A percentile compares a stretch with the other conserved stretches of the same genome.
Conservation (phyloP, 2,329 filamentous ascomycete genomes). For the Sporothrix curviconia region DNA sequence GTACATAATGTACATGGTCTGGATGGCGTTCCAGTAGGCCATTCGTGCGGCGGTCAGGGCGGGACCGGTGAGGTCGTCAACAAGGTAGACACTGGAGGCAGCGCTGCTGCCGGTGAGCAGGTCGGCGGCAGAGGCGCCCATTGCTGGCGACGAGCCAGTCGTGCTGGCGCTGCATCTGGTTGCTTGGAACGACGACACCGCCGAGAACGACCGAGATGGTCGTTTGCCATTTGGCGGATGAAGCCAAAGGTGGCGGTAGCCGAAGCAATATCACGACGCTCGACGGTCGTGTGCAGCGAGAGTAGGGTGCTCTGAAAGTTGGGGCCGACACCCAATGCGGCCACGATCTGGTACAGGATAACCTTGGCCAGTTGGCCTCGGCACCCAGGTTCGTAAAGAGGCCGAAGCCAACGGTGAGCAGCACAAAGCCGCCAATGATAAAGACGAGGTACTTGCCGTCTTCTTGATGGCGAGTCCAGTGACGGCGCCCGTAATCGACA, state of each 20-base stretch:
- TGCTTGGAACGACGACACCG: conserved; percentile 36
- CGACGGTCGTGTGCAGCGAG: conserved; percentile 56
- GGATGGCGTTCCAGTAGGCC: conserved; percentile 45
- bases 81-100: conserved; percentile 52
- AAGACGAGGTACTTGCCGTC: conserved; percentile 51
- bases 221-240: conserved; percentile 50
- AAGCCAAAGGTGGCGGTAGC: conserved; percentile 58
- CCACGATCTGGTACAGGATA: conserved; percentile 51
- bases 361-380: conserved; percentile 41
- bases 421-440: conserved; percentile 46
- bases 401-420: conserved; percentile 55
- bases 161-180: conserved; percentile 34
- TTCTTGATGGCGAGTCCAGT: conserved; percentile 40
- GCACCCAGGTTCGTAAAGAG: conserved; percentile 50
- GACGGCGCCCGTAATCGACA: conserved; percentile 36
- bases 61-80: conserved; percentile 43
- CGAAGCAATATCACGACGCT: conserved; percentile 53
- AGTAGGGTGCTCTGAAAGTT: conserved; percentile 59
- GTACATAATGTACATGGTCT: conserved; percentile 54
- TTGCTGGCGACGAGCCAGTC: conserved; percentile 20
- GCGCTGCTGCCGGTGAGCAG: conserved; percentile 53
- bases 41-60: conserved; percentile 37
- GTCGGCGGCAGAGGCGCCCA: conserved; percentile 37
- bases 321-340: conserved; percentile 54
- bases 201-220: conserved; percentile 54